Evolutionary conservation across 371 early-diverging fungal species (phyloP).

Genomic region (Choanephora cucurbitarum): DNA sequence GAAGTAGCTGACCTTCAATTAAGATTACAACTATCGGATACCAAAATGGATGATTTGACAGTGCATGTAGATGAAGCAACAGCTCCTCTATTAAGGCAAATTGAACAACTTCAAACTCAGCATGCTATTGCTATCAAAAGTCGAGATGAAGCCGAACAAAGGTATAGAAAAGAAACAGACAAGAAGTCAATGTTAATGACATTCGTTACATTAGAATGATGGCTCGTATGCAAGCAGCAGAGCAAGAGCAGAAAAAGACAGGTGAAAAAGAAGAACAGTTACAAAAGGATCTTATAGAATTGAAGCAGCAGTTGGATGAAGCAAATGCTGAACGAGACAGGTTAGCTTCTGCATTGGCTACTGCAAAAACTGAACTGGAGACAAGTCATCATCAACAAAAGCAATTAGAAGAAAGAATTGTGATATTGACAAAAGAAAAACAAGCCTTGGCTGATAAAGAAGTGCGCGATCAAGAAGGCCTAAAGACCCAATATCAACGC

Average conservation of each 20-base stretch:
- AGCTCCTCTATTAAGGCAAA: constrained; percentile 67
- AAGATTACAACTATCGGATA: constrained; percentile 61
- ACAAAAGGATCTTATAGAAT: constrained; percentile 3
- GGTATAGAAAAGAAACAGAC: constrained; percentile 17
- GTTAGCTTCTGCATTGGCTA: constrained; percentile 27
- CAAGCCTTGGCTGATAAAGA: constrained; percentile 39
- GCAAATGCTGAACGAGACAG: constrained; percentile 29
- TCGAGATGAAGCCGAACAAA: constrained; percentile 70
- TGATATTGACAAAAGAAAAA: constrained; percentile 28
- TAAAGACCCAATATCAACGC: constrained; percentile 48
- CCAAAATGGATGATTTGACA: constrained; percentile 61
- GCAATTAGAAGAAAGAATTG: constrained; percentile 31
- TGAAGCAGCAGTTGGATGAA: constrained; percentile 21
- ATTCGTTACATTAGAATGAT: constrained; percentile 38
- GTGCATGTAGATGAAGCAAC: constrained; percentile 58
- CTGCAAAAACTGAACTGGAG: constrained; percentile 26
- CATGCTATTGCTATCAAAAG: constrained; percentile 55
- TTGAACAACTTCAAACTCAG: constrained; percentile 70
- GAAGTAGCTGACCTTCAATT: constrained; percentile 60
- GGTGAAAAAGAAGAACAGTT: constrained; percentile 25
- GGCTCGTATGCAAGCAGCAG: constrained; percentile 49
- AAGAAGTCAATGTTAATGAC: not conserved
- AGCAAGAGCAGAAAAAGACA: constrained; percentile 36
- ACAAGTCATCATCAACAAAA: constrained; percentile 22
- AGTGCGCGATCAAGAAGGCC: constrained; percentile 35